Evolutionary conservation across 306 rosid species (phyloP).

Genomic region (Glycine tomentella): DNA sequence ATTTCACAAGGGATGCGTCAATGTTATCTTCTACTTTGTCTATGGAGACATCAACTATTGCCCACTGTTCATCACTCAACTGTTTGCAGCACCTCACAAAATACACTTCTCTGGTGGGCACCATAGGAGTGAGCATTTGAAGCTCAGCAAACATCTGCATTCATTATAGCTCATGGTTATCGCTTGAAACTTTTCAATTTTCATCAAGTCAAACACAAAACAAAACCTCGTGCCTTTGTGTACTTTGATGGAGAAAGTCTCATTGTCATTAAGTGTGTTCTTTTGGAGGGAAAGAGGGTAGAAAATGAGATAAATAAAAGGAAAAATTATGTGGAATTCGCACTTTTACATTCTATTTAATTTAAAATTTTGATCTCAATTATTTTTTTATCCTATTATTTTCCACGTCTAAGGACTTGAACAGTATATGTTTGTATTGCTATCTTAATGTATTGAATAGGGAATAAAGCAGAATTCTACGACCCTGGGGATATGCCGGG

Average conservation of each 20-base stretch:
- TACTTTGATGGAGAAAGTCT: slow-evolving; percentile 7
- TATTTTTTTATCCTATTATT: not conserved
- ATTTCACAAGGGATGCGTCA: slow-evolving; percentile 78
- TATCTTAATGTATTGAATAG: not conserved
- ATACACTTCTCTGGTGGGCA: slow-evolving; percentile 88
- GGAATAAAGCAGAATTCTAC: not conserved
- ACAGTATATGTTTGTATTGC: not conserved
- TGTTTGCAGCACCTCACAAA: slow-evolving; percentile 88
- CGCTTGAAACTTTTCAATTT: not conserved
- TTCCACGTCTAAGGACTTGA: slow-evolving; percentile 22
- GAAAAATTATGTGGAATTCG: no score
- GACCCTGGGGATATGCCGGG: not conserved
- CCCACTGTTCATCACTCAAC: slow-evolving; percentile 82
- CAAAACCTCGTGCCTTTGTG: not conserved
- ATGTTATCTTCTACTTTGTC: slow-evolving; percentile 90
- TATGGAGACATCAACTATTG: slow-evolving; percentile 83
- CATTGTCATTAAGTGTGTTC: not conserved
- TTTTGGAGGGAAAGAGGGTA: no score
- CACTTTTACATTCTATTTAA: no score
- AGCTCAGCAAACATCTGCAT: slow-evolving; percentile 93
- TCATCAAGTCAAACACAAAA: not conserved
- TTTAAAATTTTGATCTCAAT: no score
- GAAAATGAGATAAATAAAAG: no score
- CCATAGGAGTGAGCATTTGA: slow-evolving; percentile 96
- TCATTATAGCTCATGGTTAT: slow-evolving; percentile 19